A percentile compares a stretch with the other conserved stretches of the same genome.
phyloP scores from a whole-genome alignment of 169 alveolate genomes.

The Plasmodium coatneyi region DNA sequence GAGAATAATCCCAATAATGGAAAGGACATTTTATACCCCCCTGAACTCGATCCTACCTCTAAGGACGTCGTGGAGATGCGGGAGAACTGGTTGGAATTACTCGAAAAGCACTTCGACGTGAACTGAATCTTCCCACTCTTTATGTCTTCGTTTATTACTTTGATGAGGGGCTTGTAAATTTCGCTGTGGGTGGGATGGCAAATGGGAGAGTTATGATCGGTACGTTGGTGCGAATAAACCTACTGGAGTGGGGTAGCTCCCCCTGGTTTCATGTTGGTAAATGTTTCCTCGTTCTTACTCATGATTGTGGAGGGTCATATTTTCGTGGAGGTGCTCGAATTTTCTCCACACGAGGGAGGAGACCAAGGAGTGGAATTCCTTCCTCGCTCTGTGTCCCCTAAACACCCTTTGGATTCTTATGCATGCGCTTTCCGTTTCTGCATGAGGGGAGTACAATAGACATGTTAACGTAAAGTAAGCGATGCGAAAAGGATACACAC shows the following conservation, averaged over 20 bases:
- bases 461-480: background rate
- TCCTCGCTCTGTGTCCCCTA: slow-evolving; percentile 31
- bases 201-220: background rate
- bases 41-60: background rate
- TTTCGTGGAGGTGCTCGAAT: slow-evolving; percentile 56
- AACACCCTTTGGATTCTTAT: slow-evolving; percentile 33
- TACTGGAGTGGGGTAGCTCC: background rate
- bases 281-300: slow-evolving; percentile 13
- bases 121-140: slow-evolving; percentile 45
- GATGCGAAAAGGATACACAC: background rate
- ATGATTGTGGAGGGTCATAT: slow-evolving; percentile 37
- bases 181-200: slow-evolving; percentile 1
- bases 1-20: background rate
- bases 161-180: slow-evolving; percentile 62
- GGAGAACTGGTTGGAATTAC: slow-evolving; percentile 59
- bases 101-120: slow-evolving; percentile 35
- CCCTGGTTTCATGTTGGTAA: background rate
- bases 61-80: slow-evolving; percentile 35
- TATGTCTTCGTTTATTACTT: slow-evolving; percentile 35
- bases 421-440: slow-evolving; percentile 56
- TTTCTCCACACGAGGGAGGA: slow-evolving; percentile 65
- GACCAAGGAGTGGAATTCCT: slow-evolving; percentile 24
- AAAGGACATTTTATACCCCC: background rate
- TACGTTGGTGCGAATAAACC: background rate
- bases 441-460: background rate